These are phyloP conservation scores for Porphyrellus cyaneotinctus DNA, from an alignment of 768 basidiomycete species.

Conservation along the genomic window DNA sequence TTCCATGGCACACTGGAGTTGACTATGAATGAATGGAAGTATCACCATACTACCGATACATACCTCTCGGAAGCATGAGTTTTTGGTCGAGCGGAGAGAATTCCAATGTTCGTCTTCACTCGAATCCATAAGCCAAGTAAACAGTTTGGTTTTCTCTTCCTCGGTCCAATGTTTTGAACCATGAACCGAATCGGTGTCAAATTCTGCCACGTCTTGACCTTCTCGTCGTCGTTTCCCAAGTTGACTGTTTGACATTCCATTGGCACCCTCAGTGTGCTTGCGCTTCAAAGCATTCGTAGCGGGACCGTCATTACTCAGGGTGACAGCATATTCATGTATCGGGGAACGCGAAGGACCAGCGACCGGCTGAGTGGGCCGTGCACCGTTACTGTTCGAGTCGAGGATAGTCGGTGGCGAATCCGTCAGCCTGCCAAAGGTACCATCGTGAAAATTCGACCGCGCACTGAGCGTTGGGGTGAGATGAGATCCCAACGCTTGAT, in stretches of 20 bases:
- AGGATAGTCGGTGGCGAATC: conserved; percentile 32
- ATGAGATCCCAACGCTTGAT: conserved; percentile 57
- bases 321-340: conserved; percentile 32
- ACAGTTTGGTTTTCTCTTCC: conserved; percentile 74
- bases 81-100: conserved; percentile 72
- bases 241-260: conserved; percentile 18
- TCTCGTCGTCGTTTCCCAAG: conserved; percentile 31
- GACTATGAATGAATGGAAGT: neutral
- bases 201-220: conserved; percentile 26
- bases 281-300: conserved; percentile 32
- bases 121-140: conserved; percentile 72
- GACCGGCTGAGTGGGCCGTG: conserved; percentile 26
- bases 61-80: conserved; percentile 78
- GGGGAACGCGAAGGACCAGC: conserved; percentile 31
- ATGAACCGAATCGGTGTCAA: conserved; percentile 38
- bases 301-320: conserved; percentile 26
- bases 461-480: conserved; percentile 36
- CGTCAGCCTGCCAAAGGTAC: conserved; percentile 22
- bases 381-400: conserved; percentile 23
- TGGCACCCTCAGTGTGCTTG: conserved; percentile 43
- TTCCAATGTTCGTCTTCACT: conserved; percentile 77
- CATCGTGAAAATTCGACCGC: conserved; percentile 32
- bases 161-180: conserved; percentile 86
- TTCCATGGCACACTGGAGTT: conserved; percentile 57
- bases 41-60: conserved; percentile 1